Evolutionary conservation across 2,329 filamentous ascomycete species (phyloP), one percentile per base, ranked within the genome.

Genomic region (Allantophomopsis cytisporea): DNA sequence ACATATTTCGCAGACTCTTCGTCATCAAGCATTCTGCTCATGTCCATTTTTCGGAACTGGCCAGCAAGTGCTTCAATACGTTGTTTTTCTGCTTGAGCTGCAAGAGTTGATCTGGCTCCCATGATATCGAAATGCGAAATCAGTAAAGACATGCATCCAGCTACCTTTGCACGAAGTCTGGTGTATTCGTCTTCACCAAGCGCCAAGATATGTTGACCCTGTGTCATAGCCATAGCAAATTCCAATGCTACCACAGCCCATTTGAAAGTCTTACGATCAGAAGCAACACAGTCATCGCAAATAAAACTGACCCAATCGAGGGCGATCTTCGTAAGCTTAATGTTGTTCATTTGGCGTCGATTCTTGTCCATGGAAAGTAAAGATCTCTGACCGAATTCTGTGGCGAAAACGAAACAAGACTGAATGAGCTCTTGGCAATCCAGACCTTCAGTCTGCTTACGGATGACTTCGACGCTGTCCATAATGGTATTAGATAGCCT

Each of bases 121-220:
- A 98, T 94, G 60, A 98, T 96, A 59, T 98, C 91, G 53, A 98
- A 98, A 60, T 98, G 91, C 8, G 88, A 95, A 49, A 98, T 96
- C 37, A 98, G 69, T 17, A 98, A 71, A 15, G 86, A 88, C 91
- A 98, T 98, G 59, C 91, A 98, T 0, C 89, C 89, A 7, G 87
- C 87, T 5, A 98, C 91, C 59, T 95, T 96, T 42, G 76, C 70
- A 35, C 89, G 76, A 45, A 98, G 66, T 46, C 72, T 78, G 5
- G 79, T 73, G 56, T 94, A 98, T 54, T 98, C 89, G 32, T 82
- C 75, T 42, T 94, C 86, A 32, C 81, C 85, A 43, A 98, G 77
- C 1, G 81, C 84, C n/a, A 98, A 63, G 36, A 98, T 93, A 52
- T 94, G 88, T 43, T 88, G 80, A 10, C 91, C 91, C 39, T 86